Evolutionary conservation across 106 monocot genomes (phyloP), one percentile per base, ranked within the genome.

Genomic region (Dendrobium nobile): DNA sequence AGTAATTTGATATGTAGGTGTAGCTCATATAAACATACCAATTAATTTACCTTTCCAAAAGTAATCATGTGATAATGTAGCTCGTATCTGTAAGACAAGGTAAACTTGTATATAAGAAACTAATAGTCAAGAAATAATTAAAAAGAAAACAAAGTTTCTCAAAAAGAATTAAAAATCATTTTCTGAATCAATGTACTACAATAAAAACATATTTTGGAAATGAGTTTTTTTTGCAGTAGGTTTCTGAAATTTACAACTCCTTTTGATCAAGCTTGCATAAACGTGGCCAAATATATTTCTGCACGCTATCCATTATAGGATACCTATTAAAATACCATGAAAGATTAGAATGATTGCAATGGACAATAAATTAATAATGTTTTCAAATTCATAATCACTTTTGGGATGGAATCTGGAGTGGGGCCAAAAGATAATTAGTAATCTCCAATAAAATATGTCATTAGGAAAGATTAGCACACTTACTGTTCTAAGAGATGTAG

Each of bases 1-100:
- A 76, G 47, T 20, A 47, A 43, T 76, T 48, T 24, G 74, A 74
- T 73, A 73, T 41, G 47, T 47, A 47, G n/a, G 22, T 24, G 26
- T 4, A 26, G 16, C 24, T 48, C 22, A 48, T 19, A 42, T 26
- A 76, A 47, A 24, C 27, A 76, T 76, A 76, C n/a, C 31, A 22
- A 24, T 22, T 5, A 48, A 47, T 27, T 77, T 82, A 96, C 96
- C 96, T 96, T 96, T 78, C 96, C 96, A 83, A 96, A 96, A 58
- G 96, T 96, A 48, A 96, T 96, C 87, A 96, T 84, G 75, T 93
- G 93, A 81, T 94, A 96, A 86, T 96, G 96, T 16, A 96, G 88
- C 82, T 94, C 94, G 72, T 96, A 96, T 85, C 96, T 96, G 84
- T 65, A 68, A 48, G 28, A 59, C 77, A 44, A 81, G 82, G 16